These are phyloP conservation scores for Nemania sp. DNA, from an alignment of 2,329 filamentous ascomycete species.

Conservation along the genomic window DNA sequence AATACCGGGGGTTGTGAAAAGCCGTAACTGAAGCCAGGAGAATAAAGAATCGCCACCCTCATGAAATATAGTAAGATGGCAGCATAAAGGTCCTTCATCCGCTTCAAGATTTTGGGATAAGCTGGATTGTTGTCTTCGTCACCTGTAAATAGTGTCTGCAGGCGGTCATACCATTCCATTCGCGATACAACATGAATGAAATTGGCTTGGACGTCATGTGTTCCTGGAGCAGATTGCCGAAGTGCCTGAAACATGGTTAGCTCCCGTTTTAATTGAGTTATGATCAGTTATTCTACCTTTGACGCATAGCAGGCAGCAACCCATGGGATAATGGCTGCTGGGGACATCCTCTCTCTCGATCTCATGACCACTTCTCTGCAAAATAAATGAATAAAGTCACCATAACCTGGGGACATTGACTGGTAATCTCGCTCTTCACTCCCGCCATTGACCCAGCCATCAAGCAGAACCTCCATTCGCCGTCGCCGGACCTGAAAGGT, in stretches of 20 bases:
- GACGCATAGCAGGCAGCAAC: slow-evolving; percentile 8
- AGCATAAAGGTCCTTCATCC: neutral
- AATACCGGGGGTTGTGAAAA: too few species aligned
- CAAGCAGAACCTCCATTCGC: neutral
- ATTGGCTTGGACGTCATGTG: neutral
- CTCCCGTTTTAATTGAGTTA: neutral
- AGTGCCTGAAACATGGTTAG: neutral
- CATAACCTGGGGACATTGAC: neutral
- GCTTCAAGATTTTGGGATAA: neutral
- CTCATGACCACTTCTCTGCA: neutral
- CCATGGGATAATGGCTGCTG: neutral
- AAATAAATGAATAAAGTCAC: neutral
- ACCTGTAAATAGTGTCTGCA: neutral
- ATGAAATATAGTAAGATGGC: slow-evolving; percentile 2
- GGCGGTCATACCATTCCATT: slow-evolving; percentile 3
- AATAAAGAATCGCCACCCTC: neutral
- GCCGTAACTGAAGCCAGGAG: neutral
- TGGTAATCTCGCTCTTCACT: neutral
- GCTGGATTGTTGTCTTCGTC: neutral
- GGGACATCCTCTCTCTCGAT: neutral
- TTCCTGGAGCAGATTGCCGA: neutral
- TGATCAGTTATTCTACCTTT: neutral
- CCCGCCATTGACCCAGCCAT: neutral
- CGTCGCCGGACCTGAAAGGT: neutral
- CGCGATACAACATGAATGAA: slow-evolving; percentile 1